Evolutionary conservation across 257 asterid species (phyloP), one percentile per base, ranked within the genome.

Genomic region (Petunia axillaris): DNA sequence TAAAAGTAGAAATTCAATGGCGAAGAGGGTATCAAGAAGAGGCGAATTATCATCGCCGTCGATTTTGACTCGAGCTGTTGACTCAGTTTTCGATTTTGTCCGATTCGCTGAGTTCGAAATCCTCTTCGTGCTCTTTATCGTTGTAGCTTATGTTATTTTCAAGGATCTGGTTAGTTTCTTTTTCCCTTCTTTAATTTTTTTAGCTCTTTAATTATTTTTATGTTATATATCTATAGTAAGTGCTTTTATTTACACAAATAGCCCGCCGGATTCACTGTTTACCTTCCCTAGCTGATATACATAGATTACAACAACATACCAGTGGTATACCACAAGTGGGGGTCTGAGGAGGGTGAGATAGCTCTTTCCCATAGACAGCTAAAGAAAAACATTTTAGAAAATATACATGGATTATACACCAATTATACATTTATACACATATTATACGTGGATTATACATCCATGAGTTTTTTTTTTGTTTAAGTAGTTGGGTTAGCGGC

Each of bases 31-130:
- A 70, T 57, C 16, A 70, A 70, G 76, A 70, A 70, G 89, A 64
- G 80, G 65, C 80, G 85, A 80, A 46, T 14, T 46, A 44, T 58
- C 57, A 8, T 65, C 85, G 63, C 82, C 83, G 73, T 87, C 91
- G 78, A 68, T 86, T 80, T 68, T 93, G 85, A 93, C 97, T 84
- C 92, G 92, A 71, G 87, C 80, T 13, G 97, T 95, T 54, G 81
- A 84, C 86, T 90, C 94, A 10, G 92, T 91, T 10, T 91, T 95
- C 82, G 62, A 83, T 25, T 91, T 91, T 78, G 92, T 90, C 73
- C 88, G 92, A 2, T 87, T 90, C 55, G 98, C 98, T 1, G 98
- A 95, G 85, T 95, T 95, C 83, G 98, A 95, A 94, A 95, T 95
- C 87, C 95, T 95, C 75, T 93, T 95, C 85, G 85, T 91, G 65